Base-by-base conservation (phyloP, 2,329 filamentous ascomycete genomes). In the Penicillium olsonii region DNA sequence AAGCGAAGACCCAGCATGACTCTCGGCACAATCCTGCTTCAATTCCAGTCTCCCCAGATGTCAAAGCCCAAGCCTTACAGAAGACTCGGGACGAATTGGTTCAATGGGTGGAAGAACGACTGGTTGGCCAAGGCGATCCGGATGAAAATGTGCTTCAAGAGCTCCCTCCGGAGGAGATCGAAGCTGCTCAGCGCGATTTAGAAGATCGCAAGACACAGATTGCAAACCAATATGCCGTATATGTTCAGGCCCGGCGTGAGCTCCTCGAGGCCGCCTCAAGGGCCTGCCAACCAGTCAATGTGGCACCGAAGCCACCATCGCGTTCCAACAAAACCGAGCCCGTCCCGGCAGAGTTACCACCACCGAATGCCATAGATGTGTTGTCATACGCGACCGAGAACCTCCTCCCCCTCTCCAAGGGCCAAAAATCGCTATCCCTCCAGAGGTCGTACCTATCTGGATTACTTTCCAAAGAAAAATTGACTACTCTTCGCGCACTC, bases 81-180 rank as follows among this genome's bases (percentile, higher is more conserved):
- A 64, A 65, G 31, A 77, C 75, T 11, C 70, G 77, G 37, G 70
- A 78, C 49, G 76, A 78, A 50, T 64, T 81, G 37, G 70, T 79
- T 5, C 67, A 72, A 37, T 81, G 78, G 78, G 70, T 80, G 6
- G 77, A 81, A 56, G 69, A 71, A 34, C 76, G 78, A 37, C 57
- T 81, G 38, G 67, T 73, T 15, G 74, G 55, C 14, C 63, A 64
- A 37, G 63, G 59, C 5, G 62, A 63, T 42, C 58, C 58, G 5
- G 68, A 70, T 19, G 64, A 65, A 29, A 60, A 49, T 20, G 48
- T 59, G 22, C 47, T 64, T 2, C 58, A 64, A 19, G 62, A 67
- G n/a, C 46, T 67, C 5, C 52, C 59, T 10, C 45, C 62, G 5
- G 60, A 68, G 37, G 66, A 67, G 43, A 62, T 69, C 5, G 63